Percentiles rank a stretch among this genome's conserved stretches.
Evolutionary conservation across 805 yeast genomes (phyloP).

Genomic region (Monosporozyma siamensis): DNA sequence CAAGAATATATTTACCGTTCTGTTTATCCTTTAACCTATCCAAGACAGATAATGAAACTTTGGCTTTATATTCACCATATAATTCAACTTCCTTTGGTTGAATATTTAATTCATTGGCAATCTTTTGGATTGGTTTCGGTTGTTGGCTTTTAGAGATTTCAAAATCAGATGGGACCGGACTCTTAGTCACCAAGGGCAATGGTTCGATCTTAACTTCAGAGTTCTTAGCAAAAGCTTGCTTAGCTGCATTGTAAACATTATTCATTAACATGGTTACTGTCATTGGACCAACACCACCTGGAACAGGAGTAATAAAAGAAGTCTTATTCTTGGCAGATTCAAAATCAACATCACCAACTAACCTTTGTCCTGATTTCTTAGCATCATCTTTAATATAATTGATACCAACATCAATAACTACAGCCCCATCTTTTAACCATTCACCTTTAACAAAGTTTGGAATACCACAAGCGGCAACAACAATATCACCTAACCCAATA

Average conservation of each 20-base stretch:
- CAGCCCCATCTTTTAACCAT: conserved; percentile 76
- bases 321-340: conserved; percentile 53
- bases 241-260: conserved; percentile 75
- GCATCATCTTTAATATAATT: conserved; percentile 72
- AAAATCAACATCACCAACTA: conserved; percentile 94
- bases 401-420: conserved; percentile 91
- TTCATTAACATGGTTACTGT: conserved; percentile 92
- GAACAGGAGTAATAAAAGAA: conserved; percentile 83
- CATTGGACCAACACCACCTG: conserved; percentile 99
- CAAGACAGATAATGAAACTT: conserved; percentile 60
- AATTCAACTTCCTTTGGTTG: conserved; percentile 72
- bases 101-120: conserved; percentile 80
- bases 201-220: conserved; percentile 43
- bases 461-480: conserved; percentile 83
- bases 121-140: conserved; percentile 69
- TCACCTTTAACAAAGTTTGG: conserved; percentile 80
- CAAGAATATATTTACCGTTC: conserved; percentile 81
- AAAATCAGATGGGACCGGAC: conserved; percentile 85
- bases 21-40: conserved; percentile 54
- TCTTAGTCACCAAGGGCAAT: conserved; percentile 41
- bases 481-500: conserved; percentile 60
- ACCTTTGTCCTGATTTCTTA: conserved; percentile 66
- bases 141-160: conserved; percentile 81
- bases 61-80: conserved; percentile 84
- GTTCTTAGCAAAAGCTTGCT: conserved; percentile 37